Conservation (phyloP, 257 asterid genomes). For the Prunella vulgaris region DNA sequence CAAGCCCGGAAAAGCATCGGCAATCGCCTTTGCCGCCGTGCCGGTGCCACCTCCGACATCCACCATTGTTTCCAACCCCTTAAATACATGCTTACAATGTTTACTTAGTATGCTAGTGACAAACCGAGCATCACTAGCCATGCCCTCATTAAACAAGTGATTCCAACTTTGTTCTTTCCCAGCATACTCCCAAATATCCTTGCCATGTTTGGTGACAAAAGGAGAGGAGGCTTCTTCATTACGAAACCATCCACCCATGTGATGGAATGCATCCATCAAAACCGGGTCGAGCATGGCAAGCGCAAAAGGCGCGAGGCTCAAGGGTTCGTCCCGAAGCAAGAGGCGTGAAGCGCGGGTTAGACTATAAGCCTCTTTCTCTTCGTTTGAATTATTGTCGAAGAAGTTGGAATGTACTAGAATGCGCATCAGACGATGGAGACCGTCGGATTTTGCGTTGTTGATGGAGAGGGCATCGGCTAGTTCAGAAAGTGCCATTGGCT, state of each 20-base stretch:
- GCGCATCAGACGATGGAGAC: not conserved
- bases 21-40: not conserved
- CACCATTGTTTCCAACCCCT: conserved; percentile 7
- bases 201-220: not conserved
- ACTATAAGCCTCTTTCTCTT: conserved; percentile 2
- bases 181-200: not conserved
- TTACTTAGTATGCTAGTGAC: not conserved
- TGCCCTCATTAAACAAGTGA: not conserved
- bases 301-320: not conserved
- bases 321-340: not conserved
- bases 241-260: not conserved
- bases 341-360: conserved; percentile 8
- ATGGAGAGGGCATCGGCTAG: not conserved
- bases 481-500: not conserved
- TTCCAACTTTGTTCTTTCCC: not conserved
- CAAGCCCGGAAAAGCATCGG: conserved; percentile 3
- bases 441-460: not conserved
- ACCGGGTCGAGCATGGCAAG: not conserved
- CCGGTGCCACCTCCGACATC: conserved; percentile 19
- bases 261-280: not conserved
- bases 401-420: conserved; percentile 8
- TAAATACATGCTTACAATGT: not conserved
- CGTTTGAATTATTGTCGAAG: not conserved
- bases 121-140: conserved; percentile 11
- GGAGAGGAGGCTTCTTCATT: not conserved